phyloP scores from a whole-genome alignment of 2,329 filamentous ascomycete genomes.

The Helotiales sp. region DNA sequence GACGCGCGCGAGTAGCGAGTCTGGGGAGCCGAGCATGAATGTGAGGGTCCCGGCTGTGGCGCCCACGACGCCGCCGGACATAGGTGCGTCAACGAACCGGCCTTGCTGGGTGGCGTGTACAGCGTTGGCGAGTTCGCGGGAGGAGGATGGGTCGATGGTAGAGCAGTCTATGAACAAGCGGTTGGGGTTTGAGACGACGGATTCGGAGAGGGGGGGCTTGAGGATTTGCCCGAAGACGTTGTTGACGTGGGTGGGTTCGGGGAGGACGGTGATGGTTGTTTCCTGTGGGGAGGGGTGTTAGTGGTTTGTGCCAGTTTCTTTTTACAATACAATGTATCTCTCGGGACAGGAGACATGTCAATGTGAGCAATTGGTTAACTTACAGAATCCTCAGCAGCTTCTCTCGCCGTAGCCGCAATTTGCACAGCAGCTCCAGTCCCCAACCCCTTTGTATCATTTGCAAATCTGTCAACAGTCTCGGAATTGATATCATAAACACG shows the following conservation, averaged over 20 bases:
- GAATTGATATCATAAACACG: conserved; percentile 70
- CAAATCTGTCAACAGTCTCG: conserved; percentile 59
- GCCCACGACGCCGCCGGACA: conserved; percentile 95
- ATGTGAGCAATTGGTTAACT: conserved; percentile 45
- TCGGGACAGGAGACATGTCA: no score
- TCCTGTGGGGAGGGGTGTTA: conserved; percentile 61
- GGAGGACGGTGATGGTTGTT: conserved; percentile 85
- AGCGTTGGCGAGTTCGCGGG: conserved; percentile 73
- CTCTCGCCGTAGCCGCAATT: conserved; percentile 60
- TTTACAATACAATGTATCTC: conserved; percentile 50
- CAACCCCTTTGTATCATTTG: conserved; percentile 49
- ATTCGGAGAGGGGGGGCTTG: conserved; percentile 56
- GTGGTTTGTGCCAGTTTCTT: conserved; percentile 67
- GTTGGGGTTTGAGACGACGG: conserved; percentile 55
- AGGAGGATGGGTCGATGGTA: conserved; percentile 91
- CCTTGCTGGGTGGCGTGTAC: conserved; percentile 71
- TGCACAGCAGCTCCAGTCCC: conserved; percentile 53
- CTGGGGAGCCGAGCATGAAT: conserved; percentile 87
- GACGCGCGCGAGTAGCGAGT: conserved; percentile 64
- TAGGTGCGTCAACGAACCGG: conserved; percentile 89
- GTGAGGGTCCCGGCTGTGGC: conserved; percentile 86
- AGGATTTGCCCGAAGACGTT: conserved; percentile 81
- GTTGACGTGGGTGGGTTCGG: conserved; percentile 86
- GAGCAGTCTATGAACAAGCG: conserved; percentile 95
- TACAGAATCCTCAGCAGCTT: conserved; percentile 55